These are phyloP conservation scores for Paramecium tetraurelia DNA, from an alignment of 73 alveolate genomes.

Conservation along the genomic window DNA sequence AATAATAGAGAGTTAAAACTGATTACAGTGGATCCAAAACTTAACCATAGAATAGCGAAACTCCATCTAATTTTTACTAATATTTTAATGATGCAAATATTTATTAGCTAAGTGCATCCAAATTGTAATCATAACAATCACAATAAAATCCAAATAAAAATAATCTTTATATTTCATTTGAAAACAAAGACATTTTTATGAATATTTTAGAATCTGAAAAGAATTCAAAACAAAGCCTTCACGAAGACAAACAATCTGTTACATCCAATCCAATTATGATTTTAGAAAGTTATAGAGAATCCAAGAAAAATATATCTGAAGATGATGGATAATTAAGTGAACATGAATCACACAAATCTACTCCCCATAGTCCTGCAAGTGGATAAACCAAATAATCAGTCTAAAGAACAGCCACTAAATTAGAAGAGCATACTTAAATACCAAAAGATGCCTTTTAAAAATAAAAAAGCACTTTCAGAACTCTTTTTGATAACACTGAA, in stretches of 20 bases:
- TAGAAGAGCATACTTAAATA: not conserved
- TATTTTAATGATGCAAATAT: not conserved
- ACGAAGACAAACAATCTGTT: not conserved
- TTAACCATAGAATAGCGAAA: not conserved
- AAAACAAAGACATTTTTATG: conserved; percentile 46
- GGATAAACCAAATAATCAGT: conserved; percentile 31
- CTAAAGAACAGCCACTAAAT: conserved; percentile 31
- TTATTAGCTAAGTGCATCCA: not conserved
- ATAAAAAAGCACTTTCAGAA: conserved; percentile 27
- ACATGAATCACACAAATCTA: not conserved
- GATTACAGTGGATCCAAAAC: not conserved
- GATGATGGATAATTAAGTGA: not conserved
- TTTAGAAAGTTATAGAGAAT: conserved; percentile 35
- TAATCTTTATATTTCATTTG: conserved; percentile 40
- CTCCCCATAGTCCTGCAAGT: conserved; percentile 50
- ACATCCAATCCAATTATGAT: not conserved
- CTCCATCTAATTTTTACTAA: not conserved
- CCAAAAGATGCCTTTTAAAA: conserved; percentile 37
- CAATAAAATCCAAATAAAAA: not conserved
- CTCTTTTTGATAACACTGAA: not conserved
- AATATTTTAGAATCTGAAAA: conserved; percentile 5
- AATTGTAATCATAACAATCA: not conserved
- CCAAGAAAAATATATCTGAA: not conserved
- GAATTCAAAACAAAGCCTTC: not conserved
- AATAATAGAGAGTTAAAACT: not conserved